A percentile compares a stretch with the other conserved stretches of the same genome.
Conservation (phyloP, 805 yeast species). For the Teunomyces gatunensis region DNA sequence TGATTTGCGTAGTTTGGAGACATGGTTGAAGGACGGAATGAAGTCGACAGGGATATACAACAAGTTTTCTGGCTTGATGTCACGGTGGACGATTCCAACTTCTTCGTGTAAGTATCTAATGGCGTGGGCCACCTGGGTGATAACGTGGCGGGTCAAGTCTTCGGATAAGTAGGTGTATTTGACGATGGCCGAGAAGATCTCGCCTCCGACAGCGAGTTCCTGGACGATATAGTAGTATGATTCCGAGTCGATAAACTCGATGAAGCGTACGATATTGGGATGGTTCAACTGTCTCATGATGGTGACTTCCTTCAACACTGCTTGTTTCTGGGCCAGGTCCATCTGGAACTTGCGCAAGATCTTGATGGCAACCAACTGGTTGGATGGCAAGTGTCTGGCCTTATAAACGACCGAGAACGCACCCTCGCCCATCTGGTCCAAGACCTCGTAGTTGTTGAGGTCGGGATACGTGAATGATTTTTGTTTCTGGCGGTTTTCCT, state of each 20-base stretch:
- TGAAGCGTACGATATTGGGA: slow-evolving; percentile 61
- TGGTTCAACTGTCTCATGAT: slow-evolving; percentile 67
- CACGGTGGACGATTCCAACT: slow-evolving; percentile 79
- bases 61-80: slow-evolving; percentile 78
- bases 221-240: slow-evolving; percentile 66
- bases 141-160: slow-evolving; percentile 61
- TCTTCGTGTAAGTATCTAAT: slow-evolving; percentile 67
- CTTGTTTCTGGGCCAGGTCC: slow-evolving; percentile 58
- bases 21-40: slow-evolving; percentile 39
- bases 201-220: slow-evolving; percentile 78
- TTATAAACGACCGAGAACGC: slow-evolving; percentile 76
- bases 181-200: slow-evolving; percentile 72
- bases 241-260: slow-evolving; percentile 63
- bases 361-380: slow-evolving; percentile 50
- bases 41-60: slow-evolving; percentile 60
- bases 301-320: slow-evolving; percentile 77
- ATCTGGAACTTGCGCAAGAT: slow-evolving; percentile 68
- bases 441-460: slow-evolving; percentile 41
- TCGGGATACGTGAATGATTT: slow-evolving; percentile 30
- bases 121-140: slow-evolving; percentile 61
- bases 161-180: slow-evolving; percentile 74
- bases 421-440: slow-evolving; percentile 70
- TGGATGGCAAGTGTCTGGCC: slow-evolving; percentile 43
- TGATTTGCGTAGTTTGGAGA: slow-evolving; percentile 48
- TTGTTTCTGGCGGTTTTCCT: slow-evolving; percentile 27